A percentile compares a stretch with the other conserved stretches of the same genome.
phyloP scores from a whole-genome alignment of 495 filamentous ascomycete genomes.

The Baudoinia panamericana region DNA sequence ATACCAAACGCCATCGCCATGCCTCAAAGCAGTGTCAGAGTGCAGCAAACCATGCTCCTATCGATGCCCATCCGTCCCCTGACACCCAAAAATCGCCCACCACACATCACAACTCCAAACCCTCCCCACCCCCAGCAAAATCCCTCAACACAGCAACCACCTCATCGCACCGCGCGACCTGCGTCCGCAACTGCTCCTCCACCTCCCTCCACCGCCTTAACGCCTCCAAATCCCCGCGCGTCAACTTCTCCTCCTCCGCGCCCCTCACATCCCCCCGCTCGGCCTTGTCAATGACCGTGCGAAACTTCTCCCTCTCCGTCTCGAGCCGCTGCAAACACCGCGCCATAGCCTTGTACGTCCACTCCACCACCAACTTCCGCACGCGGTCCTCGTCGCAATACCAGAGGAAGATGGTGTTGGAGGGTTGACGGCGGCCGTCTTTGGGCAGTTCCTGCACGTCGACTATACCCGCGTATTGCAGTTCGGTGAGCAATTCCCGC shows the following conservation, averaged over 20 bases:
- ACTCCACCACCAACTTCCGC: conserved; percentile 50
- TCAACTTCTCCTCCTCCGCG: conserved; percentile 63
- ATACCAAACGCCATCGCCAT: neutral
- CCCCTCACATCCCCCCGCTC: conserved; percentile 73
- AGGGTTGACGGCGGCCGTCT: conserved; percentile 61
- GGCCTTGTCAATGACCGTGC: conserved; percentile 57
- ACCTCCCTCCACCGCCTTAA: conserved; percentile 54
- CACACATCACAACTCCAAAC: no score
- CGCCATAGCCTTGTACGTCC: conserved; percentile 81
- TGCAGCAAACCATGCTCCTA: neutral
- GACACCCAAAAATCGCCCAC: no score
- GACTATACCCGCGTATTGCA: conserved; percentile 71
- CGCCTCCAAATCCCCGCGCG: conserved; percentile 48
- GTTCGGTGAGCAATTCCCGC: conserved; percentile 61
- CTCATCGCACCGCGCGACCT: conserved; percentile 70
- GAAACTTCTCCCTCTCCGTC: conserved; percentile 53
- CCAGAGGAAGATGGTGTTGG: conserved; percentile 76
- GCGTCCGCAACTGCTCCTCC: conserved; percentile 63
- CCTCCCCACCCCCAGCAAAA: no score
- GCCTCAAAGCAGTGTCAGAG: neutral
- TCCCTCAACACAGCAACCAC: conserved; percentile 72
- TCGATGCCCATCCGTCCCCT: neutral
- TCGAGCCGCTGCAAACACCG: conserved; percentile 62
- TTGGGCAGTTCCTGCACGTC: conserved; percentile 86
- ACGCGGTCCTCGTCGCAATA: conserved; percentile 68